phyloP scores from a whole-genome alignment of 2,329 filamentous ascomycete species.

The Pseudopyricularia javanii region DNA sequence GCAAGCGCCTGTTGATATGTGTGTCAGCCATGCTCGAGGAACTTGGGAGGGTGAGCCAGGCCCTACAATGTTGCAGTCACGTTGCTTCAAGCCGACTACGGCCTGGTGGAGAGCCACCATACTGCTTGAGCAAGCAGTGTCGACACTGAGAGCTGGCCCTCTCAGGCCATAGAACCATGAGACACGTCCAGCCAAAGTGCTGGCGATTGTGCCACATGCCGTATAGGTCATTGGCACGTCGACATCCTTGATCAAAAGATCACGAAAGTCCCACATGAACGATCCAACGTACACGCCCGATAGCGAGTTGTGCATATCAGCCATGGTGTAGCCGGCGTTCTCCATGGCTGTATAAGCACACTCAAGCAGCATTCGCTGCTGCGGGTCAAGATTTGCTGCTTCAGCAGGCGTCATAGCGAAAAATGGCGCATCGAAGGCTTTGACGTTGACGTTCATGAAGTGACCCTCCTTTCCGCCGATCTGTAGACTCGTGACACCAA shows the following conservation, averaged over 20 bases:
- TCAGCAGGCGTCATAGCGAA: background rate
- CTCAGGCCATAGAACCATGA: constrained; percentile 20
- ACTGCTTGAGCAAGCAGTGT: constrained; percentile 25
- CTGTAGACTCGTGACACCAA: background rate
- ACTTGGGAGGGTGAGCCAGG: background rate
- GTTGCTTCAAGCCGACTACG: background rate
- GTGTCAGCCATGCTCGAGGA: background rate
- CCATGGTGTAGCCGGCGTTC: background rate
- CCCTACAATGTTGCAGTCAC: background rate
- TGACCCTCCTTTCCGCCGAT: constrained; percentile 24
- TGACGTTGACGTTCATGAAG: constrained; percentile 32
- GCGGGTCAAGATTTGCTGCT: background rate
- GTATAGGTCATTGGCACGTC: background rate
- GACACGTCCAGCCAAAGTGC: background rate
- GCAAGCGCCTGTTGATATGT: constrained; percentile 4
- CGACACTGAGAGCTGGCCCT: constrained; percentile 21
- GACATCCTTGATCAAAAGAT: background rate
- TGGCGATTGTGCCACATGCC: background rate
- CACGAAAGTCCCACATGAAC: background rate
- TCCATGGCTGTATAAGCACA: background rate
- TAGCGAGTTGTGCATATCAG: background rate
- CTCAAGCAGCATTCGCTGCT: background rate
- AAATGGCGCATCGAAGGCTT: constrained; percentile 30
- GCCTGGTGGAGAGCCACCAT: constrained; percentile 13
- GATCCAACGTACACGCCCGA: background rate